Conservation (phyloP, 1,139 yeast genomes). For the Candida frijolesensis region DNA sequence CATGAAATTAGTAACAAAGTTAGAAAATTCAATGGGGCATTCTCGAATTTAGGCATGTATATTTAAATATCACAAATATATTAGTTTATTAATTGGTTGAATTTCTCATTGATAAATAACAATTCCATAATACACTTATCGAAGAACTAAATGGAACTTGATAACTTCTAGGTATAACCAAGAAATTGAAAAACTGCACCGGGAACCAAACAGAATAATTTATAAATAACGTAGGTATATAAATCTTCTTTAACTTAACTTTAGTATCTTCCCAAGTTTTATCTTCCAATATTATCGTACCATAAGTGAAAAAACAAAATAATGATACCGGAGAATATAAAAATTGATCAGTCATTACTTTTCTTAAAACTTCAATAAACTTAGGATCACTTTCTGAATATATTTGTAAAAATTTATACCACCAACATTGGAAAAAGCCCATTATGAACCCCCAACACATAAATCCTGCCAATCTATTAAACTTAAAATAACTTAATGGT, state of each 20-base stretch:
- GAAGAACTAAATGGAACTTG: conserved; percentile 94
- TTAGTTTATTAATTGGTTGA: conserved; percentile 25
- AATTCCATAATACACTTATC: conserved; percentile 90
- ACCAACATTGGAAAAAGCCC: conserved; percentile 82
- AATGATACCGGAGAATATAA: conserved; percentile 86
- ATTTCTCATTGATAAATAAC: conserved; percentile 81
- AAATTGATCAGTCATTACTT: conserved; percentile 88
- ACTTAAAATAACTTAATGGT: conserved; percentile 52
- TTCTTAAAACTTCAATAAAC: conserved; percentile 76
- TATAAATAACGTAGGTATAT: conserved; percentile 73
- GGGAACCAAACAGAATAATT: conserved; percentile 94
- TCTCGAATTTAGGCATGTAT: conserved; percentile 43
- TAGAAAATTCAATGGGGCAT: conserved; percentile 35
- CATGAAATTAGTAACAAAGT: conserved; percentile 30
- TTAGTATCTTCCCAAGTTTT: conserved; percentile 69
- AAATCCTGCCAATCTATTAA: conserved; percentile 75
- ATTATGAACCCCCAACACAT: conserved; percentile 85
- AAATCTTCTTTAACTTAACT: conserved; percentile 63
- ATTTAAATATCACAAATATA: conserved; percentile 21
- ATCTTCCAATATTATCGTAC: conserved; percentile 77
- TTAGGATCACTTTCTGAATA: conserved; percentile 76
- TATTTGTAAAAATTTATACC: conserved; percentile 86
- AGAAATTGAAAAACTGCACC: conserved; percentile 86
- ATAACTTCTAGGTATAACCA: conserved; percentile 72
- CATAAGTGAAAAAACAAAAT: conserved; percentile 78